Base-by-base conservation (phyloP, 2,329 filamentous ascomycete species). In the Aspergillus fumigatus region DNA sequence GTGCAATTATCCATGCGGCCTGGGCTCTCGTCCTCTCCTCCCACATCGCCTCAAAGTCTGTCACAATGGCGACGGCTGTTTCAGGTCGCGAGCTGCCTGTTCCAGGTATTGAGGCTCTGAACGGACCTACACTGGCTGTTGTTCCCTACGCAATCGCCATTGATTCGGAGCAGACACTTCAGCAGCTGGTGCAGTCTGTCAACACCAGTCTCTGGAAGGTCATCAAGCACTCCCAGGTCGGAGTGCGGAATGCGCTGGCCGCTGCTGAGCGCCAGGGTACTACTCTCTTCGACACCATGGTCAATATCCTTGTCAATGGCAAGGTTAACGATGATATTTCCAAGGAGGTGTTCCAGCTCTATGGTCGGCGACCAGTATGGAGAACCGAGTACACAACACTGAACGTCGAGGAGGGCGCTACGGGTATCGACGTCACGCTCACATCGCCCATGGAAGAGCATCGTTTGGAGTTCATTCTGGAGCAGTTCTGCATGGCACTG, bases 201-300 rank as follows among this genome's bases (percentile, higher is more conserved):
- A 43, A 43, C 8, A 7, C 40, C 1, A 43, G 21, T 11, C 40
- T 43, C 40, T 43, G 40, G 40, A 19, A 43, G 7, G 40, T 43
- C 21, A 43, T 43, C 40, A 43, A 21, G n/a, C 40, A 43, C n/a
- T 43, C 40, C n/a, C 53, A 48, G 35, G 40, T 45, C 14, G 53
- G 53, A 3, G 26, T 55, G 11, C 53, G 53, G 11, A 51, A 32
- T 45, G 49, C 40, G 4, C 49, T 26, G 21, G 41, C 51, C 8
- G 51, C 51, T 23, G 53, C 40, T 23, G 48, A 38, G 6, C 48
- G 48, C 23, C 53, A 55, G 48, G 25, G 19, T 3, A 25, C 49
- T 9, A 41, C 38, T 10, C 48, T 55, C 19, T 55, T 55, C 11
- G 53, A 55, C 23, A 55, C 53, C 19, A 55, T 50, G 53, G 53